Evolutionary conservation across 305 asterid genomes (phyloP), one percentile per base, ranked within the genome.

Genomic region (Solanum hybrid): DNA sequence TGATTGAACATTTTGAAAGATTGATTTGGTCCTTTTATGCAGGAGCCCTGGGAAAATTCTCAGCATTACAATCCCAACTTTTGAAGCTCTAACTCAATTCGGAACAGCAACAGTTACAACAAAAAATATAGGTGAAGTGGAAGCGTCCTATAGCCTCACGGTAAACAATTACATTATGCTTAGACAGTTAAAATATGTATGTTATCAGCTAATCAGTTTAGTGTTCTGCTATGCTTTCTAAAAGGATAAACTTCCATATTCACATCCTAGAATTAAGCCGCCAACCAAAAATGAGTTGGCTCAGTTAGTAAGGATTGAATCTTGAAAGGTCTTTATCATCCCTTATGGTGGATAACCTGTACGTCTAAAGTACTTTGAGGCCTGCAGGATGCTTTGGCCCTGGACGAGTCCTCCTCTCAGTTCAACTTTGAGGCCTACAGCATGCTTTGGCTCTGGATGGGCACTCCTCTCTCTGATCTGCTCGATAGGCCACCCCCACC

Each of bases 121-220:
- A 11, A 94, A 94, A 92, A 97, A 97, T 92, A 87, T 95, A 85
- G 99, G 99, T 14, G 96, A 95, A 91, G 93, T 97, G 45, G 99
- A 97, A 95, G 99, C 99, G 27, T 97, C 99, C 86, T 97, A 97
- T 92, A 97, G 99, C 94, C 97, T 97, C 79, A 97, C 99, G 86
- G 99, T 97, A 94, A 91, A 34, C 79, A 26, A 79, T 37, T 89
- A 57, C 31, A 79, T 89, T 32, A 89, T 32, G 87, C 34, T 51
- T 45, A 12, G 79, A 32, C 77, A 12, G 84, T 76, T 20, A 26
- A 24, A 34, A 36, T 27, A 27, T 41, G 76, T 39, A 72, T 41
- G 57, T 29, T 61, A 41, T 76, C 89, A 24, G n/a, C 34, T 83
- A 81, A 36, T 37, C 90, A 88, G 39, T 76, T 39, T 76, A 88